These are phyloP conservation scores for Aquilaria malaccensis DNA, from an alignment of 345 rosid species.

Conservation along the genomic window DNA sequence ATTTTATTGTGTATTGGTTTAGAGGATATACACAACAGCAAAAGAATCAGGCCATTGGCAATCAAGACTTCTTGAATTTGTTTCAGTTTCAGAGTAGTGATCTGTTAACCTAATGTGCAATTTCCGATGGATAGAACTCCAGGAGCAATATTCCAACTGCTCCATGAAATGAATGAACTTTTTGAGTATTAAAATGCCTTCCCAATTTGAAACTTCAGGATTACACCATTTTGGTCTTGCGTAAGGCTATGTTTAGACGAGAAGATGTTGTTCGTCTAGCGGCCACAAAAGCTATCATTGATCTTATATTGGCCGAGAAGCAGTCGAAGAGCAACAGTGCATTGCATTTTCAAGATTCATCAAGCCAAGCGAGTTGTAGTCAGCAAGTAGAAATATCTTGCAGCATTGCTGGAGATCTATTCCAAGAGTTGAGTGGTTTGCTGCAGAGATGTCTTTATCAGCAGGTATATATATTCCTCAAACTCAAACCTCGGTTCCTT, in stretches of 20 bases:
- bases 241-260: slow-evolving; percentile 82
- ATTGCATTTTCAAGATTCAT: slow-evolving; percentile 62
- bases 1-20: background rate
- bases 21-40: background rate
- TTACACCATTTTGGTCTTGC: slow-evolving; percentile 61
- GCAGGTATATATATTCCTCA: slow-evolving; percentile 35
- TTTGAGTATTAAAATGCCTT: background rate
- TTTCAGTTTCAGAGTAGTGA: slow-evolving; percentile 5
- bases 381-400: slow-evolving; percentile 58
- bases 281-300: slow-evolving; percentile 49
- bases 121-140: background rate
- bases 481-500: background rate
- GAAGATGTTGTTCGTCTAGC: slow-evolving; percentile 75
- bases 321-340: slow-evolving; percentile 38
- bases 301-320: slow-evolving; percentile 66
- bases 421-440: slow-evolving; percentile 63
- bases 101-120: background rate
- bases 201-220: slow-evolving; percentile 29
- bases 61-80: background rate
- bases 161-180: background rate
- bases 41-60: background rate
- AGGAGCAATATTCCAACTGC: too few relatives aligned
- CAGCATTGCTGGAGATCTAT: slow-evolving; percentile 41
- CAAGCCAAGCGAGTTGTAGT: slow-evolving; percentile 91
- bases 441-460: slow-evolving; percentile 87